A percentile compares a stretch with the other conserved stretches of the same genome.
Conservation (phyloP, 352 stramenopile species). For the Phytophthora melonis region DNA sequence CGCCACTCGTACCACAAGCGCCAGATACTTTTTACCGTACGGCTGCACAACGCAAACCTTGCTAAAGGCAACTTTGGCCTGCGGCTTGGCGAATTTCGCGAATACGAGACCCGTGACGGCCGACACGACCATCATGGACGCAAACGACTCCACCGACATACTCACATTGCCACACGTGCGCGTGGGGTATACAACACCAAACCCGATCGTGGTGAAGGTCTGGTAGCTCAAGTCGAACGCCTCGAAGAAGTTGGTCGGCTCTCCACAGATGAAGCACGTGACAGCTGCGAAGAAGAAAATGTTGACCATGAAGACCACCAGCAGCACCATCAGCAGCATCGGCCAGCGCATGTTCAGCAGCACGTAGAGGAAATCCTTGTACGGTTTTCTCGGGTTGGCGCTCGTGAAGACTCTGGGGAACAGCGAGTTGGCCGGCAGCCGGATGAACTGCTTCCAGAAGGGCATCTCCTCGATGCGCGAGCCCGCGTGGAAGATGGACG, state of each 20-base stretch:
- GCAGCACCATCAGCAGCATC: slow-evolving; percentile 69
- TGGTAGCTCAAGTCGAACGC: slow-evolving; percentile 85
- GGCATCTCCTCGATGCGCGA: slow-evolving; percentile 69
- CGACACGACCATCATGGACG: slow-evolving; percentile 84
- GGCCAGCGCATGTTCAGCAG: slow-evolving; percentile 86
- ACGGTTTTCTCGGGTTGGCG: slow-evolving; percentile 68
- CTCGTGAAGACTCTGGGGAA: slow-evolving; percentile 71
- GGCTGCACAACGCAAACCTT: slow-evolving; percentile 82
- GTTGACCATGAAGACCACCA: slow-evolving; percentile 65
- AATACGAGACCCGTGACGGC: slow-evolving; percentile 86
- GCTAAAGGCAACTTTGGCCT: slow-evolving; percentile 84
- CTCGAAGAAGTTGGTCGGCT: slow-evolving; percentile 64
- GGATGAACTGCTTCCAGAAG: slow-evolving; percentile 80
- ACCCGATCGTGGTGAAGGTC: slow-evolving; percentile 89
- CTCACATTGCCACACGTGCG: slow-evolving; percentile 73
- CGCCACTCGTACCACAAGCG: slow-evolving; percentile 80
- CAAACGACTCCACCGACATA: slow-evolving; percentile 82
- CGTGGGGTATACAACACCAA: slow-evolving; percentile 77
- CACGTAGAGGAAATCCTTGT: slow-evolving; percentile 89
- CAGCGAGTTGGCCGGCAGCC: slow-evolving; percentile 73
- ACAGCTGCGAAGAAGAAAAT: slow-evolving; percentile 72
- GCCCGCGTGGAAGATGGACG: slow-evolving; percentile 74
- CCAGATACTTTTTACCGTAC: slow-evolving; percentile 75
- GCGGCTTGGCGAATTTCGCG: slow-evolving; percentile 83
- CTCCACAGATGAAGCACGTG: slow-evolving; percentile 57